Percentiles rank a stretch among this genome's conserved stretches.
Evolutionary conservation across 768 basidiomycete genomes (phyloP).

Genomic region (Trametes punicea): DNA sequence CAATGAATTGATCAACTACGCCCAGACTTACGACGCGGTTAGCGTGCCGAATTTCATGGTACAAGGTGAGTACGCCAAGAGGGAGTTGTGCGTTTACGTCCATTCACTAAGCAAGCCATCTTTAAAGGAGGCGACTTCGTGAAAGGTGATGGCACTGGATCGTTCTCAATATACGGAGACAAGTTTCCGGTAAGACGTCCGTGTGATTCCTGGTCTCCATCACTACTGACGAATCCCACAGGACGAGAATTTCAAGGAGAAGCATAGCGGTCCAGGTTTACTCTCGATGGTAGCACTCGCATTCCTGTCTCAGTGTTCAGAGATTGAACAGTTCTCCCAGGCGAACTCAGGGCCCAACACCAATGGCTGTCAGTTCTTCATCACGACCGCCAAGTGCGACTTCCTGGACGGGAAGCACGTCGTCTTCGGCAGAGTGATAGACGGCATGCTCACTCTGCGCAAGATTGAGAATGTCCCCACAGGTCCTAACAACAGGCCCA

Average conservation of each 20-base stretch:
- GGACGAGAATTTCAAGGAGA: slow-evolving; percentile 95
- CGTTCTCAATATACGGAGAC: slow-evolving; percentile 95
- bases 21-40: not conserved
- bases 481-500: slow-evolving; percentile 85
- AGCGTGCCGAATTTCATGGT: slow-evolving; percentile 96
- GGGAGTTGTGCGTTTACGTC: not conserved
- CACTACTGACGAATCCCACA: slow-evolving; percentile 29
- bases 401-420: slow-evolving; percentile 96
- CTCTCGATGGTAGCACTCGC: slow-evolving; percentile 76
- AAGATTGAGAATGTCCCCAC: slow-evolving; percentile 97
- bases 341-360: slow-evolving; percentile 95
- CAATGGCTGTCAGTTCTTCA: slow-evolving; percentile 97
- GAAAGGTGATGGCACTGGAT: slow-evolving; percentile 92
- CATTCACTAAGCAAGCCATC: not conserved
- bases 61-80: slow-evolving; percentile 66
- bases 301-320: not conserved
- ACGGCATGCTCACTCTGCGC: slow-evolving; percentile 91
- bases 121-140: slow-evolving; percentile 87
- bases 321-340: slow-evolving; percentile 37
- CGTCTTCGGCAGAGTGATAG: slow-evolving; percentile 87
- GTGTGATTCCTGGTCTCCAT: not conserved
- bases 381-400: slow-evolving; percentile 92
- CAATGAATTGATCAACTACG: not conserved
- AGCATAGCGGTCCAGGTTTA: slow-evolving; percentile 82
- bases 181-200: slow-evolving; percentile 67